Base-by-base conservation (phyloP, 352 stramenopile species). In the Globisporangium heterothallicum region DNA sequence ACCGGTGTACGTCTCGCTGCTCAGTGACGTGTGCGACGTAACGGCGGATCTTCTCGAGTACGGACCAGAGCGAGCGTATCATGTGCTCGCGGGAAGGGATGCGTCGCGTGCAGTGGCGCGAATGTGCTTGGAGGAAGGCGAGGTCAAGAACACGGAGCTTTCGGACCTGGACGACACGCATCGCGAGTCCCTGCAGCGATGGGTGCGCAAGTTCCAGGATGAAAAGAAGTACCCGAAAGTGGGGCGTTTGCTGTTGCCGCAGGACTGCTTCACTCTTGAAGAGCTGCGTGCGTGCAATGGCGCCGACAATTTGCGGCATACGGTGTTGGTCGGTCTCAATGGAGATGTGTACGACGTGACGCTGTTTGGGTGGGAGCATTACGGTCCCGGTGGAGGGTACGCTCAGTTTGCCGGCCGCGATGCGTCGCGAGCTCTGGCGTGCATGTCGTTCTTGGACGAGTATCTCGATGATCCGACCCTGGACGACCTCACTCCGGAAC, bases 281-380 rank as follows among this genome's bases (percentile, higher is more conserved):
- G 69, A 95, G 56, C 66, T 98, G 27, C 69, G 76, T 10, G 59
- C 58, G 18, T 83, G 86, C 45, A 83, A 95, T 59, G 78, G 88
- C 46, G 68, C 78, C 9, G 66, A 83, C 25, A 74, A 86, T 35
- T 50, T 67, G 26, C 73, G 74, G 14, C 42, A 62, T 7, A 92
- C 85, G 10, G 92, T 98, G 53, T 95, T 98, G 49, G 59, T 98
- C n/a, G 91, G 64, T 22, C 59, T 94, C 12, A 73, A 85, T 36
- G 74, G 86, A 38, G 87, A 88, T 40, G 77, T 98, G 29, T 98
- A 95, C 70, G 96, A 99, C 63, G 86, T 98, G 18, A 97, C 88
- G 8, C 61, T 87, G 41, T 91, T 92, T 43, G 83, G 93, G 0
- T 46, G 70, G 13, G 71, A 84, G 25, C 95, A 98, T 66, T 99